phyloP scores from a whole-genome alignment of 2,329 filamentous ascomycete species.

The Trichoderma sp. region DNA sequence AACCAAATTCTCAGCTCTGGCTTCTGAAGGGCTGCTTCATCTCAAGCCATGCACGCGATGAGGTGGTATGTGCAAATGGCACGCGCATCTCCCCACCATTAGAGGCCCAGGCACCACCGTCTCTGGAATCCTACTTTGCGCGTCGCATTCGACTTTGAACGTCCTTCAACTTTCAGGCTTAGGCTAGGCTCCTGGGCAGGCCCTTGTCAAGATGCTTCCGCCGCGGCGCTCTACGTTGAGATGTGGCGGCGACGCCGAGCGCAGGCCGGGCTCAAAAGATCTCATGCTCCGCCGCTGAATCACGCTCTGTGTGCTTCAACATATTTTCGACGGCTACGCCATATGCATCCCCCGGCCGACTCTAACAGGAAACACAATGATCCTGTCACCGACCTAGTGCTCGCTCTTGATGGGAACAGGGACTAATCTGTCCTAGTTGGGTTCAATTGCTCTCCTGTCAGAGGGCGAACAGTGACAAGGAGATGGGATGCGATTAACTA shows the following conservation, averaged over 20 bases:
- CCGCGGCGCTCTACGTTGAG: not conserved
- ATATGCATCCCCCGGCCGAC: not conserved
- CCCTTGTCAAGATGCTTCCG: not conserved
- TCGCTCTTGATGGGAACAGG: not conserved
- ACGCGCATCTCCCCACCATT: slow-evolving; percentile 7
- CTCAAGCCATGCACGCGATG: slow-evolving; percentile 6
- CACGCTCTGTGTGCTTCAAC: not conserved
- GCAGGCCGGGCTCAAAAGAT: not conserved
- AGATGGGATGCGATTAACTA: not conserved
- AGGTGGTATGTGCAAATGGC: slow-evolving; percentile 3
- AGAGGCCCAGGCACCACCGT: not conserved
- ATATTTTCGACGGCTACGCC: not conserved
- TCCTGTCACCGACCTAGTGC: not conserved
- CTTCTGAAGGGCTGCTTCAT: slow-evolving; percentile 5
- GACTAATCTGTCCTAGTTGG: not conserved
- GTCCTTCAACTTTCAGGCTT: not conserved
- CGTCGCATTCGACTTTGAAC: not conserved
- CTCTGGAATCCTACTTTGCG: not conserved
- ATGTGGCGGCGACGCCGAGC: slow-evolving; percentile 3
- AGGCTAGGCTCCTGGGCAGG: not conserved
- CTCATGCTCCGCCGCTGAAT: not conserved
- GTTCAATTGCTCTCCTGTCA: not conserved
- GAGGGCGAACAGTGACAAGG: not conserved
- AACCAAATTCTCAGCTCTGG: slow-evolving; percentile 4
- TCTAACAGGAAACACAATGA: not conserved